Evolutionary conservation across 108 stramenopile species (phyloP).

Genomic region (Pseudonitzschia pungens): DNA sequence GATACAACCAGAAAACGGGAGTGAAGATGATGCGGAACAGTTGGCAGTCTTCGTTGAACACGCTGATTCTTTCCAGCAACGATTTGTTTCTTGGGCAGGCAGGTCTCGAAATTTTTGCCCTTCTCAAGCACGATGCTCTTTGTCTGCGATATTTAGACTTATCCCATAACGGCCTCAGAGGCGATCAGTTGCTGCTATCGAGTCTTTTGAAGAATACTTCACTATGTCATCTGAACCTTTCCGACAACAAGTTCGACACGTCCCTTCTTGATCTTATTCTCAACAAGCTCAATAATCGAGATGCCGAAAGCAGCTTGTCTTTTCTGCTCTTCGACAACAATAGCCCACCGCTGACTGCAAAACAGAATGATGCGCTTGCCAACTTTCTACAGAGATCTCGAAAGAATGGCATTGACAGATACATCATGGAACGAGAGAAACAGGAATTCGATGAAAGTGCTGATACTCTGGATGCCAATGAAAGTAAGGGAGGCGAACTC

Average conservation of each 20-base stretch:
- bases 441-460: conserved; percentile 5
- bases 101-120: conserved; percentile 48
- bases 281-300: conserved; percentile 23
- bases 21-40: conserved; percentile 19
- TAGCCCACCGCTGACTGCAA: conserved; percentile 36
- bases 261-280: conserved; percentile 39
- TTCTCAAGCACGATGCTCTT: conserved; percentile 52
- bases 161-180: conserved; percentile 50
- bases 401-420: conserved; percentile 33
- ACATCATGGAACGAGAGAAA: conserved; percentile 16
- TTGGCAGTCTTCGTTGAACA: conserved; percentile 55
- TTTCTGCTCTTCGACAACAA: conserved; percentile 55
- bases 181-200: conserved; percentile 39
- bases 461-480: conserved; percentile 6
- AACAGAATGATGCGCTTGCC: conserved; percentile 22
- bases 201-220: conserved; percentile 47
- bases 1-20: conserved; percentile 42
- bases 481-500: conserved; percentile 11
- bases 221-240: conserved; percentile 52
- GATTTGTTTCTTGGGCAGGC: conserved; percentile 45
- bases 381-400: conserved; percentile 33
- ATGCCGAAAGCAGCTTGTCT: conserved; percentile 37
- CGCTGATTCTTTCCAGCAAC: conserved; percentile 49
- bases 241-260: conserved; percentile 48
- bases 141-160: conserved; percentile 48